Percentiles rank a stretch among this genome's conserved stretches.
Conservation (phyloP, 805 yeast genomes). For the Sugiyamaella chiloensis region DNA sequence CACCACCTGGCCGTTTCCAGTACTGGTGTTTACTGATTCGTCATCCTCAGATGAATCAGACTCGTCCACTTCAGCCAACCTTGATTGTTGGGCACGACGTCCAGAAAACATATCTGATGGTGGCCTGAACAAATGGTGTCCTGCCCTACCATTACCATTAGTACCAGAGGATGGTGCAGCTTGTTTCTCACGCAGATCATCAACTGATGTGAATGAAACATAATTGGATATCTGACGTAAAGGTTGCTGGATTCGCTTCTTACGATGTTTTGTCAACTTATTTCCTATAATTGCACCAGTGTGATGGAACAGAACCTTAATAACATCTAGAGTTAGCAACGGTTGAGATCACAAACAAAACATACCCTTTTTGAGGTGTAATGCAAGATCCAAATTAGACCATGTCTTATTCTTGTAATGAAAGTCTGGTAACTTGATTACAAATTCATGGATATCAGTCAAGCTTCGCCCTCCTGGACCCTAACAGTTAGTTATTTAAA, state of each 20-base stretch:
- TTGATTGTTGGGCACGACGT: neutral
- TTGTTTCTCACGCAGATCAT: conserved; percentile 20
- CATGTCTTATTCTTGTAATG: conserved; percentile 60
- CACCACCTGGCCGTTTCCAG: neutral
- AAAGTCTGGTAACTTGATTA: conserved; percentile 60
- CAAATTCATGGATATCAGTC: conserved; percentile 73
- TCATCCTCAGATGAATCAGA: conserved; percentile 1
- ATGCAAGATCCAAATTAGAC: conserved; percentile 65
- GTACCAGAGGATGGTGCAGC: neutral
- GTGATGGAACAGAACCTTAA: conserved; percentile 39
- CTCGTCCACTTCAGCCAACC: neutral
- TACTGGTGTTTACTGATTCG: neutral
- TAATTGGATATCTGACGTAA: conserved; percentile 36
- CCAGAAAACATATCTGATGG: neutral
- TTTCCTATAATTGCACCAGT: conserved; percentile 79
- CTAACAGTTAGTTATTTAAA: conserved; percentile 16
- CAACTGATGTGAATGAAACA: conserved; percentile 32
- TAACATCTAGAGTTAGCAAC: conserved; percentile 28
- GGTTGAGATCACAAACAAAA: neutral
- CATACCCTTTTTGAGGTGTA: conserved; percentile 55
- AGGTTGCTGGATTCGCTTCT: conserved; percentile 20
- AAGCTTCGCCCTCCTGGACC: conserved; percentile 69
- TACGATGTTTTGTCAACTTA: conserved; percentile 49
- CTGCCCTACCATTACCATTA: neutral
- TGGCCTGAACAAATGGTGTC: neutral